Base-by-base conservation (phyloP, 306 rosid genomes). In the Prinsepia uniflora region DNA sequence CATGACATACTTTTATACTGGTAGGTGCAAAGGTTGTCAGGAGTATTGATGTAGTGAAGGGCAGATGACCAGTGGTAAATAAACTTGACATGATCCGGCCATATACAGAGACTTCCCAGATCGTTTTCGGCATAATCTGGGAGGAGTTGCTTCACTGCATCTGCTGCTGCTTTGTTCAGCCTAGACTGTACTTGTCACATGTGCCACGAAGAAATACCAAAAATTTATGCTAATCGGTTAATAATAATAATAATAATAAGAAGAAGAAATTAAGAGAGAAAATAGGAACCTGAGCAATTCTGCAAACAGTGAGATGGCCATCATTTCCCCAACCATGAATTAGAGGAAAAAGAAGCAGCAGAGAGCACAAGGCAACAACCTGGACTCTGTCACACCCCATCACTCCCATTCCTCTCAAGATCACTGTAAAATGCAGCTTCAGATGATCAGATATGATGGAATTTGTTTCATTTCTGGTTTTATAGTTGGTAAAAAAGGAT, bases 1-100 rank as follows among this genome's bases (percentile, higher is more conserved):
- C 36, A 58, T 41, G 48, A 80, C 75, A 68, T 73, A 90, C 98
- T 88, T 5, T 19, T 24, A 45, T 84, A 68, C 34, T 82, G 68
- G 80, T 79, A 92, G 19, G 24, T 78, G 83, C 98, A 92, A 22
- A 81, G 79, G 8, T 47, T 20, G 1, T 92, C 89, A 8, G 96
- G 98, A 77, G 96, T 92, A 70, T 92, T 69, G 39, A 88, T 79
- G 75, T 46, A 92, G 70, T 92, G 98, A 72, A 92, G 86, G 30
- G 96, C 74, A 62, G 96, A 68, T 6, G 98, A 90, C 98, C 98
- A 92, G 1, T 65, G 92, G 59, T 64, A 86, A 3, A 53, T 74
- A 63, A 78, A 73, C 67, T 77, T 85, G 15, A 92, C 72, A 58
- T 50, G 75, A 64, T 92, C 98, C 7, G 98, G 91, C 96, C 98